Conservation (phyloP, 2,329 filamentous ascomycete species). For the Botrytis elliptica region DNA sequence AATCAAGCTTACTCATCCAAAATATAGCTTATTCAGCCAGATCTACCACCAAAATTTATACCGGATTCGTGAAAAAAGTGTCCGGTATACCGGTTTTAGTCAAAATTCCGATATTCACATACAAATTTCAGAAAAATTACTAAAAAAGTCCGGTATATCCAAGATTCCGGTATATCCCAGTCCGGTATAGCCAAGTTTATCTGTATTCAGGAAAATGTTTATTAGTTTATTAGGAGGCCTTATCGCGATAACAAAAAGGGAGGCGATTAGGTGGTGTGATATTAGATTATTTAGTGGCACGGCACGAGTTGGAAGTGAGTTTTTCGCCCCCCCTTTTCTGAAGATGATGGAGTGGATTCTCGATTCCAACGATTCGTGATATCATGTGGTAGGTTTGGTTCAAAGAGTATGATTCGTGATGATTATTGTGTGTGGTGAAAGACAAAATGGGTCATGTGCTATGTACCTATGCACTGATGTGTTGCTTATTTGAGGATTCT, state of each 20-base stretch:
- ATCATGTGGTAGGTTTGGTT: background rate
- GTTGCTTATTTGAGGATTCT: no score
- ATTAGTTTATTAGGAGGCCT: background rate
- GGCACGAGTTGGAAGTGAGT: background rate
- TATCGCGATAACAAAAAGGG: background rate
- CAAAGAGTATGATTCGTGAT: background rate
- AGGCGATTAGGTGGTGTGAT: background rate
- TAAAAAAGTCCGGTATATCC: no score
- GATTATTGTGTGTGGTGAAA: background rate
- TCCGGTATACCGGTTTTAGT: no score
- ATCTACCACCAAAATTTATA: no score
- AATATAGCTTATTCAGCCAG: no score
- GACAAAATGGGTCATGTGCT: background rate
- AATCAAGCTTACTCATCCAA: no score
- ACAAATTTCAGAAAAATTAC: no score
- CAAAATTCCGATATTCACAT: no score
- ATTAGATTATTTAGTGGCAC: background rate
- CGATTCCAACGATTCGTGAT: background rate
- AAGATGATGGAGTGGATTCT: background rate
- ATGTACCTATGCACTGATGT: background rate
- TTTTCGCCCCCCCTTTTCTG: constrained; percentile 1
- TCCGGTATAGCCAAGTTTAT: no score
- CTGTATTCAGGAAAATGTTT: background rate
- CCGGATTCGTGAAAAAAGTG: no score
- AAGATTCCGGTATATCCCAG: no score